Conservation (phyloP, 2,329 filamentous ascomycete genomes). For the Coleophoma crateriformis region DNA sequence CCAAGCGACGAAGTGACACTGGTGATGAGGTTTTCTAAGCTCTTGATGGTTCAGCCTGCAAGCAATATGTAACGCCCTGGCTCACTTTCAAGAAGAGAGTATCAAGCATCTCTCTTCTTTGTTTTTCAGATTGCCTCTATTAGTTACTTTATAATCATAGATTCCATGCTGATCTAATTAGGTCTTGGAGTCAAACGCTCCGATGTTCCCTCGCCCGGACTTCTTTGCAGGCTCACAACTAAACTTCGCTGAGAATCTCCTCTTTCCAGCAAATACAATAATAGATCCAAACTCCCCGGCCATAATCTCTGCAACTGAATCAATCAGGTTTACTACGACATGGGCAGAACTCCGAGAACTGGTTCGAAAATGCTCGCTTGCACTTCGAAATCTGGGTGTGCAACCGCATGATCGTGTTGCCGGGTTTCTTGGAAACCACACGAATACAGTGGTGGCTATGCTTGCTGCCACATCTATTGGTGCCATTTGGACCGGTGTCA, state of each 20-base stretch:
- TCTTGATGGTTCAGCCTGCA: no score
- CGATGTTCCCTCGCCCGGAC: constrained; percentile 79
- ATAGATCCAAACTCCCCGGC: constrained; percentile 58
- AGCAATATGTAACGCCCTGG: no score
- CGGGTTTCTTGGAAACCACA: constrained; percentile 84
- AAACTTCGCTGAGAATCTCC: constrained; percentile 93
- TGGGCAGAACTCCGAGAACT: constrained; percentile 78
- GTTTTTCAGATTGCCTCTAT: no score
- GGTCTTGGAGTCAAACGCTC: constrained; percentile 61
- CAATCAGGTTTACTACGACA: constrained; percentile 50
- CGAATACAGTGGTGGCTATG: constrained; percentile 82
- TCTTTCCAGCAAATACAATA: constrained; percentile 62
- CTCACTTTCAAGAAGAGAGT: no score
- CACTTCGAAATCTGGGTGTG: constrained; percentile 63
- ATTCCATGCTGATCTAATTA: constrained; percentile 26
- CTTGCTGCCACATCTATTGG: constrained; percentile 77
- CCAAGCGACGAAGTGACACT: no score
- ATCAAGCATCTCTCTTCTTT: no score
- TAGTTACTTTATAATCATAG: no score
- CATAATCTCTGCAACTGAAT: constrained; percentile 77
- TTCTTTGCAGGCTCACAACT: constrained; percentile 78
- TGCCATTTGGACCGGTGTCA: constrained; percentile 89
- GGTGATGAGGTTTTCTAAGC: no score
- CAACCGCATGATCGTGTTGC: constrained; percentile 50
- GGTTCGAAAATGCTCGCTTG: constrained; percentile 68